Conservation (phyloP, 2,329 filamentous ascomycete species). For the Lachnellula cervina region DNA sequence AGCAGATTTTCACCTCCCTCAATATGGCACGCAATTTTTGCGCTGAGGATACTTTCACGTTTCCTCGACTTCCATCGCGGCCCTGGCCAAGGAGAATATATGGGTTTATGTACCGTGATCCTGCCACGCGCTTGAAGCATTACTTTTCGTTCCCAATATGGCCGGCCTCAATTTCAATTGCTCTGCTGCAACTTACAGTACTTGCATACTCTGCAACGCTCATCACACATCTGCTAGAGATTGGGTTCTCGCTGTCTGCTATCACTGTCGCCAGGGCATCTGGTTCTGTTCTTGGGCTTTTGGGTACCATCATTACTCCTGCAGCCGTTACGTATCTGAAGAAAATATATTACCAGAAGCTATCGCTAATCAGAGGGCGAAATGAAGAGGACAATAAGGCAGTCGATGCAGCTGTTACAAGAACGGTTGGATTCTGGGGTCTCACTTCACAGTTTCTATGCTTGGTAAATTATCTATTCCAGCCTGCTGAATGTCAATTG, state of each 20-base stretch:
- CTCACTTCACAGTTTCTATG: conserved; percentile 34
- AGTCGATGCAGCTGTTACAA: conserved; percentile 6
- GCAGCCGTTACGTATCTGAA: conserved; percentile 36
- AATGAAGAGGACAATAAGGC: conserved; percentile 19
- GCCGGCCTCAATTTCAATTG: conserved; percentile 43
- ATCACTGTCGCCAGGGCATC: conserved; percentile 42
- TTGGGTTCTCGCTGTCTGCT: conserved; percentile 41
- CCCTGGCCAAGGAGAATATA: conserved; percentile 2
- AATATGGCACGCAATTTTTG: background rate
- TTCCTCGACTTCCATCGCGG: background rate
- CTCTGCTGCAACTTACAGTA: conserved; percentile 45
- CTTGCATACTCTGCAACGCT: conserved; percentile 48
- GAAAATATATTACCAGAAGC: background rate
- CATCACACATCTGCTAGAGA: conserved; percentile 47
- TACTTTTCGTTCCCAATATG: conserved; percentile 35
- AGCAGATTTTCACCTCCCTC: conserved; percentile 6
- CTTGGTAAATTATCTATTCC: conserved; percentile 27
- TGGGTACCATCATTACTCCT: conserved; percentile 46
- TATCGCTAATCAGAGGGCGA: conserved; percentile 1
- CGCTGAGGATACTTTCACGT: background rate
- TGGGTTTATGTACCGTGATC: conserved; percentile 23
- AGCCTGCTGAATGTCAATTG: background rate
- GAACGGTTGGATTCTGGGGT: conserved; percentile 33
- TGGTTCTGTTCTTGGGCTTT: conserved; percentile 44
- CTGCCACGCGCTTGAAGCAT: conserved; percentile 22